phyloP scores from a whole-genome alignment of 768 basidiomycete species.

The Boletus reticulatus region DNA sequence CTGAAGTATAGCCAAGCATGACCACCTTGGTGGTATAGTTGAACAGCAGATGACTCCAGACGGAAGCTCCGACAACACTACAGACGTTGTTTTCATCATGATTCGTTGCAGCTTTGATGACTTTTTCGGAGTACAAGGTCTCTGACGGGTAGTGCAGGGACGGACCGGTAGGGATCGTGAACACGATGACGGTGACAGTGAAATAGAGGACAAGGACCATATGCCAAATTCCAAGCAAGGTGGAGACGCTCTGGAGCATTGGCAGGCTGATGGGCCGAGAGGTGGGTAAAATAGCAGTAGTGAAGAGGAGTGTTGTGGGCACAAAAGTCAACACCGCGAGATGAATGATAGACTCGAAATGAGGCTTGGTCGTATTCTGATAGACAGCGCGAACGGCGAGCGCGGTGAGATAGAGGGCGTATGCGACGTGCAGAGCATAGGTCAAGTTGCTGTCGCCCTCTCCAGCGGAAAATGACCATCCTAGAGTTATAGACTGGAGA shows the following conservation, averaged over 20 bases:
- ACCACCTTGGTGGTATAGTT: conserved; percentile 87
- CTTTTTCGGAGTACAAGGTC: conserved; percentile 73
- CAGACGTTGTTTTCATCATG: conserved; percentile 73
- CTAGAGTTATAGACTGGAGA: conserved; percentile 53
- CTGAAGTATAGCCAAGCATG: conserved; percentile 72
- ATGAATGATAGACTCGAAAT: conserved; percentile 57
- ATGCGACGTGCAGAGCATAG: conserved; percentile 45
- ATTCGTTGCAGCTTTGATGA: conserved; percentile 56
- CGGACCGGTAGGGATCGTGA: conserved; percentile 68
- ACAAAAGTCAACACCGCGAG: conserved; percentile 53
- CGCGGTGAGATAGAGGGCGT: conserved; percentile 58
- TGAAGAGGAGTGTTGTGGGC: conserved; percentile 43
- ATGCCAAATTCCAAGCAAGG: conserved; percentile 47
- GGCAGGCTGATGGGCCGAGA: conserved; percentile 34
- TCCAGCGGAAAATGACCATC: conserved; percentile 38
- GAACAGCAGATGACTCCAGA: conserved; percentile 60
- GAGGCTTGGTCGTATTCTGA: conserved; percentile 38
- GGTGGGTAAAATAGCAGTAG: conserved; percentile 57
- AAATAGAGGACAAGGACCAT: conserved; percentile 49
- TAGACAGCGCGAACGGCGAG: conserved; percentile 51
- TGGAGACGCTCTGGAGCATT: conserved; percentile 20
- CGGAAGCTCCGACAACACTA: conserved; percentile 49
- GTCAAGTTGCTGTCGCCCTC: conserved; percentile 35
- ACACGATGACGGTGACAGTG: conserved; percentile 40
- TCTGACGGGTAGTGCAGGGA: conserved; percentile 71